Base-by-base conservation (phyloP, 805 yeast genomes). In the Metschnikowia gelsemii region DNA sequence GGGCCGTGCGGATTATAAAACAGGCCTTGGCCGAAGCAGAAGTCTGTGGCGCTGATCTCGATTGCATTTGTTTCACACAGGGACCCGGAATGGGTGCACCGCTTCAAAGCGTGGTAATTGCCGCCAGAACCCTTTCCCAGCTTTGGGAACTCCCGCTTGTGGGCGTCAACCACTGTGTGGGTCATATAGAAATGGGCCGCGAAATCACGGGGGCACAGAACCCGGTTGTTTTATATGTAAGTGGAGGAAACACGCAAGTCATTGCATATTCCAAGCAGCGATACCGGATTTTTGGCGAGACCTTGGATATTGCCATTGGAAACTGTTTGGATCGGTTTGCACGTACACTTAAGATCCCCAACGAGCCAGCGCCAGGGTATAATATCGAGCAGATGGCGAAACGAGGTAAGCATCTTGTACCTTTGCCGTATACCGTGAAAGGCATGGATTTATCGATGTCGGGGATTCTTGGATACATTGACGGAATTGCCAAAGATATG, bases 41-140 rank as follows among this genome's bases (percentile, higher is more conserved):
- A 0, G 55, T 87, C 5, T 51, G 54, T 1, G 69, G 74, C 5
- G 45, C 52, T 7, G 85, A 85, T 33, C 56, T 84, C 5, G 90
- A 85, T 62, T 82, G 86, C 36, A 85, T 93, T 35, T 88, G 96
- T 61, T 93, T 93, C 61, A 93, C 99, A 1, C 95, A 86, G 63
- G 99, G 99, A 4, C 99, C 99, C 0, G 99, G 99, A 1, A 93
- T 93, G 98, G 99, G 99, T 2, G 98, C 98, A 0, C 99, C 99
- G 0, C 67, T 93, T 39, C 96, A 93, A 54, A 80, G 91, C 42
- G 96, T 89, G 28, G 98, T 84, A 2, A 73, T 93, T 35, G 95
- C 95, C 1, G 98, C 99, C 1, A 71, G 99, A 57, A 82, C 96
- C 0, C 65, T 90, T 27, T 71, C 88, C 7, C 80, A 84, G 52